These are phyloP conservation scores for Podaxis sp. DNA, from an alignment of 768 basidiomycete species.

Conservation along the genomic window DNA sequence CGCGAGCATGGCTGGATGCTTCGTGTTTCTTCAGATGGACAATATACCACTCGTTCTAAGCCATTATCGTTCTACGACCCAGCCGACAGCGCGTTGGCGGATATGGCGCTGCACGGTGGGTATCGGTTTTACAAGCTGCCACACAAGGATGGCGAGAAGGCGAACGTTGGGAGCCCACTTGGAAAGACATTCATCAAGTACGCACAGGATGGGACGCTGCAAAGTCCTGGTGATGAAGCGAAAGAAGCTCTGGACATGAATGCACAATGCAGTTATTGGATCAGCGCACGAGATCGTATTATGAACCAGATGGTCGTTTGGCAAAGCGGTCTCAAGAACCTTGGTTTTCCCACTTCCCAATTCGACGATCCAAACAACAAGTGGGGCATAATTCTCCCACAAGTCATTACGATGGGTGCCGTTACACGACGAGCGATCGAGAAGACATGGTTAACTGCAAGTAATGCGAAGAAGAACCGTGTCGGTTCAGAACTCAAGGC, in stretches of 20 bases:
- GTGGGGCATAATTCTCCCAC: slow-evolving; percentile 92
- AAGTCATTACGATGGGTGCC: slow-evolving; percentile 98
- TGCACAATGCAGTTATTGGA: slow-evolving; percentile 97
- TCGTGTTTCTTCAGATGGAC: slow-evolving; percentile 58
- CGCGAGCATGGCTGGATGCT: slow-evolving; percentile 91
- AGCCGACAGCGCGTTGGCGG: slow-evolving; percentile 58
- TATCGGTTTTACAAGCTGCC: slow-evolving; percentile 89
- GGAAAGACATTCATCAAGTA: slow-evolving; percentile 87
- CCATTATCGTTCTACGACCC: slow-evolving; percentile 62
- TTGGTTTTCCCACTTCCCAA: slow-evolving; percentile 46
- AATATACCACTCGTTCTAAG: slow-evolving; percentile 45
- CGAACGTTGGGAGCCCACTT: slow-evolving; percentile 94
- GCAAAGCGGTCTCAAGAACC: slow-evolving; percentile 50
- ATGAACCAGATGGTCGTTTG: slow-evolving; percentile 92
- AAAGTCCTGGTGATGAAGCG: slow-evolving; percentile 79
- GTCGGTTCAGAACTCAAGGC: slow-evolving; percentile 99
- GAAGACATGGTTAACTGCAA: slow-evolving; percentile 97
- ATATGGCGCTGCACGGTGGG: slow-evolving; percentile 45
- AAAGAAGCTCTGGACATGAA: slow-evolving; percentile 88
- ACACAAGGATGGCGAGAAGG: slow-evolving; percentile 92
- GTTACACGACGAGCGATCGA: slow-evolving; percentile 97
- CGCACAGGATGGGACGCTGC: slow-evolving; percentile 83
- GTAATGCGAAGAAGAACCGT: slow-evolving; percentile 96
- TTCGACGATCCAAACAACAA: slow-evolving; percentile 36
- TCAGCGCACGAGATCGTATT: slow-evolving; percentile 89